Evolutionary conservation across 2,329 filamentous ascomycete species (phyloP), one percentile per base, ranked within the genome.

Genomic region (Penicillium sp.): DNA sequence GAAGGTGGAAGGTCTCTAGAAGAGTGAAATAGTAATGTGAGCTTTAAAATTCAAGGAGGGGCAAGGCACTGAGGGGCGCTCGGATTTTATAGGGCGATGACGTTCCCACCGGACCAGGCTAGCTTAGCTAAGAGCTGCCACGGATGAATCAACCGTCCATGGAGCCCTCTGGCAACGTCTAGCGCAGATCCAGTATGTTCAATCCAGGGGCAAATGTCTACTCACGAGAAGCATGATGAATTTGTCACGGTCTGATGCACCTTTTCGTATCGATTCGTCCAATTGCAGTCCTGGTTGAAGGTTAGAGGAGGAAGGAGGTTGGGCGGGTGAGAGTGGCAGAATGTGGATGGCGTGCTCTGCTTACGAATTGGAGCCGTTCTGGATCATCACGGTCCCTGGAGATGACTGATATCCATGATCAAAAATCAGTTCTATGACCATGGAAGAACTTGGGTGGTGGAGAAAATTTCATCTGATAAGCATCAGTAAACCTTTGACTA

Each of bases 291-390:
- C 11, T 39, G 52, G n/a, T 55, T 55, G 56, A 55, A 57, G 65
- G 60, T 52, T 58, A 56, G 61, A n/a, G 63, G 54, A 59, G 59
- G 61, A 58, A 60, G 62, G 60, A 65, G 63, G 51, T 52, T 41
- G 58, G 58, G 59, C 61, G 59, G 51, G 55, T 33, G 53, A 27
- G 44, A 27, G 33, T 46, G 62, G 66, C 65, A 63, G 61, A 64
- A 62, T 58, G 19, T 6, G 47, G 56, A 74, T 74, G 70, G 68
- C 71, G 71, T 73, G 71, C 64, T 73, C n/a, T 62, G 71, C 70
- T 74, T 73, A 74, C 65, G 64, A 74, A 74, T 69, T 64, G 54
- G 62, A 60, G 50, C 49, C 31, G 55, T 63, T 54, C 51, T 54
- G 51, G n/a, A n/a, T n/a, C n/a, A n/a, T n/a, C n/a, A n/a, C n/a